Evolutionary conservation across 192 early-diverging fungal genomes (phyloP).

Genomic region (Geranomyces variabilis): DNA sequence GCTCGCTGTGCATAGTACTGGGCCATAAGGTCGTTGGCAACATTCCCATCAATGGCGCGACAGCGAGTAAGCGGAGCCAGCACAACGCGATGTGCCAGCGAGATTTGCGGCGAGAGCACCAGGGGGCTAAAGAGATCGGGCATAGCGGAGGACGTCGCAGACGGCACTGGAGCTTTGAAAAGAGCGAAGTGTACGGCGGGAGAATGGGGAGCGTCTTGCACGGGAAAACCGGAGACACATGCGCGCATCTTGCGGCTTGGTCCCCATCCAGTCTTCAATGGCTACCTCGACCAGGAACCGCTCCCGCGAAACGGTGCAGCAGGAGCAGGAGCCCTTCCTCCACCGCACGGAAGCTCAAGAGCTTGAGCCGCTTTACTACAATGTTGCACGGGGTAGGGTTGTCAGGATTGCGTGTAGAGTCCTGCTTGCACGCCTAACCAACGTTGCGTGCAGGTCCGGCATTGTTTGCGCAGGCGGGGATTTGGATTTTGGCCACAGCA

Average conservation of each 20-base stretch:
- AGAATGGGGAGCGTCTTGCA: too few species aligned
- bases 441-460: not conserved
- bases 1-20: slow-evolving; percentile 52
- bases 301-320: not conserved
- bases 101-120: not conserved
- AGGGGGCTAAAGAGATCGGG: not conserved
- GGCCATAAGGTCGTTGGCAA: slow-evolving; percentile 44
- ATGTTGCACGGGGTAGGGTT: not conserved
- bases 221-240: too few species aligned
- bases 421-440: not conserved
- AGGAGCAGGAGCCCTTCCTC: slow-evolving; percentile 2
- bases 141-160: too few species aligned
- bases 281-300: too few species aligned
- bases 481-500: not conserved
- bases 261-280: too few species aligned
- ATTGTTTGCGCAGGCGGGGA: slow-evolving; percentile 1
- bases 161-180: too few species aligned
- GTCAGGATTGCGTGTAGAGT: not conserved
- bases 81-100: slow-evolving; percentile 40
- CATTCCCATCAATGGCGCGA: slow-evolving; percentile 27
- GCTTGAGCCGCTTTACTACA: slow-evolving; percentile 1
- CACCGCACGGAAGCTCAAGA: not conserved
- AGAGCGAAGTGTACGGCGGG: too few species aligned
- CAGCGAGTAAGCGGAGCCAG: slow-evolving; percentile 52
- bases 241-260: too few species aligned